Base-by-base conservation (phyloP, 768 basidiomycete species). In the Leccinum pellstonianum region DNA sequence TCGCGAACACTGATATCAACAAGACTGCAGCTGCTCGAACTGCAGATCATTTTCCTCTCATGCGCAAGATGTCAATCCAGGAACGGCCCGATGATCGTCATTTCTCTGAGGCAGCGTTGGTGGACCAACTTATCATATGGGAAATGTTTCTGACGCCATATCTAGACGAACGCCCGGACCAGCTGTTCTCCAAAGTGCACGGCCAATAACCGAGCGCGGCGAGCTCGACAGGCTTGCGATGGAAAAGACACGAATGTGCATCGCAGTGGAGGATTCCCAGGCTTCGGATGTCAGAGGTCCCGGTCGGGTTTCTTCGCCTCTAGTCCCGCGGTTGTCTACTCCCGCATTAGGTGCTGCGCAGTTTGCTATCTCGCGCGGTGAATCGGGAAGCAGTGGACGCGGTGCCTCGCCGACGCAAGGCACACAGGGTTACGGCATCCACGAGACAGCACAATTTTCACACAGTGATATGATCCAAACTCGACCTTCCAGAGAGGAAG, bases 111-210 rank as follows among this genome's bases (percentile, higher is more conserved):
- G 15, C 21, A 2, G 27, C 15, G 65, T 69, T 27, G 3, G 65
- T 67, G 15, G 33, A 17, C 50, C 29, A 3, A 38, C n/a, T 54
- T 46, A 11, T 33, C 12, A 2, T 23, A 3, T 10, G 17, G 17
- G 10, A 25, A 3, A 33, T 4, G 15, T 17, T 29, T 60, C 31
- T 63, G 51, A 68, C 5, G 17, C 27, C 17, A 15, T 4, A 7
- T 52, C 35, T 49, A 69, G 66, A 27, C 64, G 8, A 29, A 33
- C 21, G 15, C 5, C n/a, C 3, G 11, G 14, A 37, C 12, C 54
- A 25, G 33, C 29, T 19, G 7, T 43, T 11, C 11, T 51, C 23
- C 15, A 31, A 11, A 37, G 25, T 11, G 12, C 29, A 25, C 55
- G 21, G 6, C 17, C 12, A 21, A 15, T 6, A n/a, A 15, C 10